Conservation (phyloP, 768 basidiomycete genomes). For the Clitopilus passeckerianus region DNA sequence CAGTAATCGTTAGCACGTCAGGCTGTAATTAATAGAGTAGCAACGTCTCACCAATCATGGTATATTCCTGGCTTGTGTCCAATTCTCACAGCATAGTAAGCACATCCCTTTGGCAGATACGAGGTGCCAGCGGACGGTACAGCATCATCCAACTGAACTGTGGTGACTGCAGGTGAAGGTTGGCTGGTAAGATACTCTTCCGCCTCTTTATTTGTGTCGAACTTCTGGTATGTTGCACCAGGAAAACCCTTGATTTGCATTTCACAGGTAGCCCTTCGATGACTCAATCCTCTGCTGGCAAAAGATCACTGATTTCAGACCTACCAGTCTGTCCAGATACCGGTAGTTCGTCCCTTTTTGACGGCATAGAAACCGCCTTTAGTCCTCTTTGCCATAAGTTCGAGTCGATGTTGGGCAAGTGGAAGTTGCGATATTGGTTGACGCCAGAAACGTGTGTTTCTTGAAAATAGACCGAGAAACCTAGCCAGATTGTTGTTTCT, state of each 20-base stretch:
- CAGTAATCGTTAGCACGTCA: background rate
- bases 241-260: constrained; percentile 61
- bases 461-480: background rate
- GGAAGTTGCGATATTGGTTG: background rate
- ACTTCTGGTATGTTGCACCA: constrained; percentile 65
- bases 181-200: constrained; percentile 39
- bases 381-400: constrained; percentile 15
- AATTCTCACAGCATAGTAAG: constrained; percentile 67
- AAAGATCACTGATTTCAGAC: constrained; percentile 5
- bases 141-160: no score
- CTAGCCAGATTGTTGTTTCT: background rate
- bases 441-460: background rate
- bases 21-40: background rate
- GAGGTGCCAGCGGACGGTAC: background rate
- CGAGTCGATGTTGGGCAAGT: background rate
- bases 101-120: no score
- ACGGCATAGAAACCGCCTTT: constrained; percentile 73
- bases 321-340: constrained; percentile 72
- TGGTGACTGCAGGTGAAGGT: background rate
- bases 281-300: background rate
- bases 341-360: constrained; percentile 51
- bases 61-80: constrained; percentile 68
- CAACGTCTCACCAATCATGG: constrained; percentile 53
- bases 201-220: constrained; percentile 53
- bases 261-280: constrained; percentile 67